Percentiles rank a stretch among this genome's conserved stretches.
phyloP scores from a whole-genome alignment of 371 early-diverging fungal genomes.

The Basidiobolus meristosporus region DNA sequence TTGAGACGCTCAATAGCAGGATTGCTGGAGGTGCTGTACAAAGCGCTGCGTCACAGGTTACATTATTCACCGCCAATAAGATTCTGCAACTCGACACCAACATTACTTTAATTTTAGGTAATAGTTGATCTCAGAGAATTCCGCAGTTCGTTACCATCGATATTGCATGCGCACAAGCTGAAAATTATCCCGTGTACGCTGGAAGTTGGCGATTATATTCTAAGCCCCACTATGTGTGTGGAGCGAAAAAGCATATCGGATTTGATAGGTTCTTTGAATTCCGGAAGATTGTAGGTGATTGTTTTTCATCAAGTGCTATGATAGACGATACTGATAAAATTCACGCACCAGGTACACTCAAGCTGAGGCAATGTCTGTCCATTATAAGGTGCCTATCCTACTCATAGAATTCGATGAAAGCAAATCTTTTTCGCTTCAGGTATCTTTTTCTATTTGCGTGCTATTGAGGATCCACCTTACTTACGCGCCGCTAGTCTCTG shows the following conservation, averaged over 20 bases:
- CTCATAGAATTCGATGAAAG: slow-evolving; percentile 87
- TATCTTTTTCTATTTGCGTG: slow-evolving; percentile 7
- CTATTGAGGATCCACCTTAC: background rate
- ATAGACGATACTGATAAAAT: background rate
- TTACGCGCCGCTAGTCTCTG: background rate
- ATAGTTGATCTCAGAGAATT: slow-evolving; percentile 94
- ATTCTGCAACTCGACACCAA: background rate
- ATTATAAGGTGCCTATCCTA: slow-evolving; percentile 66
- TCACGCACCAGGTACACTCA: slow-evolving; percentile 47
- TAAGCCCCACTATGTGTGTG: slow-evolving; percentile 73
- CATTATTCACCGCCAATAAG: background rate
- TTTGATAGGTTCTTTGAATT: slow-evolving; percentile 61
- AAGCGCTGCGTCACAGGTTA: slow-evolving; percentile 10
- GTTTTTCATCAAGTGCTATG: background rate
- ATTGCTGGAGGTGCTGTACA: slow-evolving; percentile 23
- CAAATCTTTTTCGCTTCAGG: slow-evolving; percentile 58
- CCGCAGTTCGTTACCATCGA: slow-evolving; percentile 74
- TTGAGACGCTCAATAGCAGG: slow-evolving; percentile 27
- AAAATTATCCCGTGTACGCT: slow-evolving; percentile 67
- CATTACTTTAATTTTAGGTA: slow-evolving; percentile 16
- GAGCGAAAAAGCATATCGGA: slow-evolving; percentile 91
- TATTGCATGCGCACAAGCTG: slow-evolving; percentile 65
- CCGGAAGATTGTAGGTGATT: slow-evolving; percentile 61
- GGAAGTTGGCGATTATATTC: slow-evolving; percentile 88
- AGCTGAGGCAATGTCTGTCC: slow-evolving; percentile 68